Base-by-base conservation (phyloP, 225 moss, liverwort and hornwort species). In the Polytrichum formosum region DNA sequence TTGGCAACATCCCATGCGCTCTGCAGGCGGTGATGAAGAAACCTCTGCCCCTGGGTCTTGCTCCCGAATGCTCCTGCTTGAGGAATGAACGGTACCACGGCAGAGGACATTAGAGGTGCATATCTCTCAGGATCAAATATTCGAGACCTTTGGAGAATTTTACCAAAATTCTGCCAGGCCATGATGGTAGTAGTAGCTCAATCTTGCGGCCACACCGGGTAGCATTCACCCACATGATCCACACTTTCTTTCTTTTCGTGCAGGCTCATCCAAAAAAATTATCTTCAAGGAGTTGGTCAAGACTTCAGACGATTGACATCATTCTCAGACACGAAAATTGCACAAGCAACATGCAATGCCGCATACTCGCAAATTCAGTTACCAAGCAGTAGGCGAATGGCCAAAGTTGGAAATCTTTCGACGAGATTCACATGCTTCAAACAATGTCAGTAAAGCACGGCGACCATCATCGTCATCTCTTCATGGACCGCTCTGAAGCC, bases 1-100 rank as follows among this genome's bases (percentile, higher is more conserved):
- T 79, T 85, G 10, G 76, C 76, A 61, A 53, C 73, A 69, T 85
- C 79, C 85, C 79, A 81, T 26, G 81, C 76, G 73, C 81, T 78
- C 27, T 85, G 81, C 71, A 81, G 70, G 68, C 79, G 85, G 73
- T 55, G 76, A 63, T 81, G 81, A 23, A 81, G 65, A 74, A 20
- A 74, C 55, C 81, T 76, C 23, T 33, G 68, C 56, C 66, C 70
- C 25, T 33, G 35, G 17, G 61, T 70, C 76, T 69, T 68, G 54
- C 46, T 29, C 25, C 37, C 53, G 26, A 33, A 65, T 26, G 7
- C 37, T 59, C 64, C 77, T 5, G 71, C 65, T 26, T 67, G 67
- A 9, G 61, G 53, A 56, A 76, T 5, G 33, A 74, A 63, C 53
- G 73, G 61, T 55, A 71, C 70, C 74, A 74, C 63, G 16, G 55